These are phyloP conservation scores for Debaryomyces castellii DNA, from an alignment of 805 yeast genomes.

Conservation along the genomic window DNA sequence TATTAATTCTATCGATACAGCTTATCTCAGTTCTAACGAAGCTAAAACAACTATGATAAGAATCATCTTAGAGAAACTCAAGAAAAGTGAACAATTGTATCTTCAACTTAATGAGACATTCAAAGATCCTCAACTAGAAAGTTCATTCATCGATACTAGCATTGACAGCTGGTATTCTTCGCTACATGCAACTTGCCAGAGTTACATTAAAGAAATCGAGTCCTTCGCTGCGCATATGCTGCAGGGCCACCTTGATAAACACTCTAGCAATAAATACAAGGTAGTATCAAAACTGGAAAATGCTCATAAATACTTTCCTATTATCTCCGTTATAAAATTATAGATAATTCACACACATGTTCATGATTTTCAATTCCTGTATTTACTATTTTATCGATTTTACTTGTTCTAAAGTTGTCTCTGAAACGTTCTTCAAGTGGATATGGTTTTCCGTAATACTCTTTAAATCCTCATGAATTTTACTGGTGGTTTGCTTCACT, in stretches of 20 bases:
- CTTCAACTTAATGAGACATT: constrained; percentile 1
- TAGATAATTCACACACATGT: not conserved
- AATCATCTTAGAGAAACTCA: constrained; percentile 7
- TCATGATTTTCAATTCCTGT: not conserved
- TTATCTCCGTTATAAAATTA: constrained; percentile 6
- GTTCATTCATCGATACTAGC: constrained; percentile 1
- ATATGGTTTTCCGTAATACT: constrained; percentile 18
- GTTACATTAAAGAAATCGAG: constrained; percentile 14
- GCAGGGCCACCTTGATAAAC: not conserved
- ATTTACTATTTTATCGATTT: constrained; percentile 4
- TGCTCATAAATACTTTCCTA: constrained; percentile 26
- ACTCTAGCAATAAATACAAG: constrained; percentile 2
- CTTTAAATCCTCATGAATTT: constrained; percentile 24
- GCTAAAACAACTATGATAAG: constrained; percentile 2
- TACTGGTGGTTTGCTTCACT: constrained; percentile 26
- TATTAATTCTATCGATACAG: constrained; percentile 13
- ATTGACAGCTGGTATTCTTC: constrained; percentile 16
- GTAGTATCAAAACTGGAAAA: constrained; percentile 13
- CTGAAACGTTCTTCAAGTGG: constrained; percentile 5
- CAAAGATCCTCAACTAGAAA: not conserved
- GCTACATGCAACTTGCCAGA: constrained; percentile 14
- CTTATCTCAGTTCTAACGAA: constrained; percentile 2
- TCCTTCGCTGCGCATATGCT: constrained; percentile 8
- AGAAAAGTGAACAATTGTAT: constrained; percentile 6
- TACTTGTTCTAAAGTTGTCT: constrained; percentile 5